A percentile compares a stretch with the other conserved stretches of the same genome.
Conservation (phyloP, 495 filamentous ascomycete genomes). For the Neurospora cerealis region DNA sequence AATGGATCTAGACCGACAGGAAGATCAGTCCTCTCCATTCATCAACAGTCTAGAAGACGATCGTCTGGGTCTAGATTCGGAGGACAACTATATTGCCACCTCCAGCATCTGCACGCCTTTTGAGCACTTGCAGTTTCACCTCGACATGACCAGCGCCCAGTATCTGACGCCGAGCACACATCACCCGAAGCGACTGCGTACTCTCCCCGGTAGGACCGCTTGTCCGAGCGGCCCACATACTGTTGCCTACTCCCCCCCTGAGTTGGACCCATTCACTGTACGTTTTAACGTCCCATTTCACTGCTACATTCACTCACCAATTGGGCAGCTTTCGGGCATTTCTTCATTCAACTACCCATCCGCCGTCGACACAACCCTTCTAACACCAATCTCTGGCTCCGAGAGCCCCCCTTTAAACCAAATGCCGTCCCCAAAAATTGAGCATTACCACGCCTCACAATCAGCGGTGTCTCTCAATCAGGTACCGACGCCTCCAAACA, state of each 20-base stretch:
- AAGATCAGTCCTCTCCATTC: constrained; percentile 3
- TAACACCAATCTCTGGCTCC: constrained; percentile 36
- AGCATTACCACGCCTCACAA: constrained; percentile 22
- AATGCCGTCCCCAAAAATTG: constrained; percentile 25
- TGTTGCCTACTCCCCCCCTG: constrained; percentile 14
- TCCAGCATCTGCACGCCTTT: constrained; percentile 3
- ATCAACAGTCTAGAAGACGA: constrained; percentile 8
- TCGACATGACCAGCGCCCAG: constrained; percentile 22
- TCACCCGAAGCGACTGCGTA: constrained; percentile 7
- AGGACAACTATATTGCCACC: constrained; percentile 4
- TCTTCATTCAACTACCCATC: constrained; percentile 36
- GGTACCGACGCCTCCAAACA: constrained; percentile 33
- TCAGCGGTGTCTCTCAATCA: constrained; percentile 22
- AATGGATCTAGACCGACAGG: constrained; percentile 17
- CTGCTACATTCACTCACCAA: constrained; percentile 1
- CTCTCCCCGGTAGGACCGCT: constrained; percentile 9
- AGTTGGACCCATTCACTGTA: constrained; percentile 24
- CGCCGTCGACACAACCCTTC: constrained; percentile 31
- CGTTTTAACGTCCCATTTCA: neutral
- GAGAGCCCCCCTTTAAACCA: constrained; percentile 34
- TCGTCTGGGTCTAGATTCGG: constrained; percentile 10
- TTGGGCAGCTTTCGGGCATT: constrained; percentile 22
- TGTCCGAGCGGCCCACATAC: constrained; percentile 14
- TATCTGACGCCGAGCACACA: constrained; percentile 19
- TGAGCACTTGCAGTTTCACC: constrained; percentile 12